phyloP scores from a whole-genome alignment of 441 rosid species.

The Jatropha podagrica region DNA sequence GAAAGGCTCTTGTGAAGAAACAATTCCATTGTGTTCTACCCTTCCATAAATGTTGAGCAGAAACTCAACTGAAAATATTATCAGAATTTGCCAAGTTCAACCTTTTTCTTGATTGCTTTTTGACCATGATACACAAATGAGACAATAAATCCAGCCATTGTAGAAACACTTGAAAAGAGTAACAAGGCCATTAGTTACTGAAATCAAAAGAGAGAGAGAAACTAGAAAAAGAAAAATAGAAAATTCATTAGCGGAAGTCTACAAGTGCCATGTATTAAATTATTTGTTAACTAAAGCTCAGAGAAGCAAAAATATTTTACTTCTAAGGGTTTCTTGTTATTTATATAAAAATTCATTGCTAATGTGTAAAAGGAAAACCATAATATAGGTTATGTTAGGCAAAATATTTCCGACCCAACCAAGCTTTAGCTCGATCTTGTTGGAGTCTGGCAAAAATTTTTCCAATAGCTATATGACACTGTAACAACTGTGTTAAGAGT shows the following conservation, averaged over 20 bases:
- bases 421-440: too few species aligned
- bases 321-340: not conserved
- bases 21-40: conserved; percentile 1
- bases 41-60: not conserved
- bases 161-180: conserved; percentile 62
- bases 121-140: conserved; percentile 89
- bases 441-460: not conserved
- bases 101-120: conserved; percentile 80
- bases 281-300: not conserved
- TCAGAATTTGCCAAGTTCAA: conserved; percentile 72
- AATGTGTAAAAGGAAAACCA: not conserved
- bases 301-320: not conserved
- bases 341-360: not conserved
- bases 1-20: not conserved
- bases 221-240: not conserved
- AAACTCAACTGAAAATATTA: not conserved
- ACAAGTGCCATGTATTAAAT: not conserved
- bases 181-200: not conserved
- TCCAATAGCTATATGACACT: not conserved
- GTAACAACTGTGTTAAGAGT: not conserved
- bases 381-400: not conserved
- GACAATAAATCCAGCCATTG: conserved; percentile 89
- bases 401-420: not conserved
- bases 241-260: too few species aligned
- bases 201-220: not conserved